Percentiles rank a stretch among this genome's conserved stretches.
phyloP scores from a whole-genome alignment of 2,329 filamentous ascomycete genomes.

The Drechslerella stenobrocha region DNA sequence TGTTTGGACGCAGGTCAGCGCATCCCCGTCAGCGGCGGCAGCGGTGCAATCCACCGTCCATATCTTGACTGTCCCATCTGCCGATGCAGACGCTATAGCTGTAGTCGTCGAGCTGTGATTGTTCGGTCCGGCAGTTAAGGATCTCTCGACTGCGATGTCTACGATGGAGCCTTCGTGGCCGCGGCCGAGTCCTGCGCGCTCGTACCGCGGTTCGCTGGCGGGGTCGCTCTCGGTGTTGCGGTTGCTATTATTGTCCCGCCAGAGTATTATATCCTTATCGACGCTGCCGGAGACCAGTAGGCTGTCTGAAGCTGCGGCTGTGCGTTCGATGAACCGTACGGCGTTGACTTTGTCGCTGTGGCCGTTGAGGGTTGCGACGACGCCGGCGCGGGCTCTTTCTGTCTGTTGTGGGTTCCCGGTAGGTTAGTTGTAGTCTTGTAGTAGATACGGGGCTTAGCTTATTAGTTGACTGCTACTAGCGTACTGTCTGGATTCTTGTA shows the following conservation, averaged over 20 bases:
- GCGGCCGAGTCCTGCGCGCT: slow-evolving; percentile 6
- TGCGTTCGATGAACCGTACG: slow-evolving; percentile 71
- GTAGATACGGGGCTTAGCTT: no score
- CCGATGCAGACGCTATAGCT: slow-evolving; percentile 64
- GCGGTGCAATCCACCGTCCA: slow-evolving; percentile 66
- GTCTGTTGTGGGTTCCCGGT: slow-evolving; percentile 52
- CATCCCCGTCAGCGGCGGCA: slow-evolving; percentile 50
- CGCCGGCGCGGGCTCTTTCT: slow-evolving; percentile 61
- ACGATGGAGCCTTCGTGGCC: slow-evolving; percentile 37
- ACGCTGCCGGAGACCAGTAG: slow-evolving; percentile 78
- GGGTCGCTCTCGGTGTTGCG: not conserved
- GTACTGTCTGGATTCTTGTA: no score
- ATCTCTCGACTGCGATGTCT: slow-evolving; percentile 41
- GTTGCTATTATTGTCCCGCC: no score
- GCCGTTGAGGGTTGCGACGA: slow-evolving; percentile 70
- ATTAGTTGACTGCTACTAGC: no score
- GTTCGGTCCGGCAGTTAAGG: not conserved
- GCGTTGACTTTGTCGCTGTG: slow-evolving; percentile 81
- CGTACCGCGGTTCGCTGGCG: slow-evolving; percentile 22
- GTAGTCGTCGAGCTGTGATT: not conserved
- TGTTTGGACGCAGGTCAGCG: slow-evolving; percentile 65
- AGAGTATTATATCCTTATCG: slow-evolving; percentile 69
- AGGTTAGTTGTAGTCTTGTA: slow-evolving; percentile 15
- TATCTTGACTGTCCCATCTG: slow-evolving; percentile 65
- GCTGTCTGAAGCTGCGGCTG: slow-evolving; percentile 58